Evolutionary conservation across 2,329 filamentous ascomycete species (phyloP).

Genomic region (Xylariaceae sp.): DNA sequence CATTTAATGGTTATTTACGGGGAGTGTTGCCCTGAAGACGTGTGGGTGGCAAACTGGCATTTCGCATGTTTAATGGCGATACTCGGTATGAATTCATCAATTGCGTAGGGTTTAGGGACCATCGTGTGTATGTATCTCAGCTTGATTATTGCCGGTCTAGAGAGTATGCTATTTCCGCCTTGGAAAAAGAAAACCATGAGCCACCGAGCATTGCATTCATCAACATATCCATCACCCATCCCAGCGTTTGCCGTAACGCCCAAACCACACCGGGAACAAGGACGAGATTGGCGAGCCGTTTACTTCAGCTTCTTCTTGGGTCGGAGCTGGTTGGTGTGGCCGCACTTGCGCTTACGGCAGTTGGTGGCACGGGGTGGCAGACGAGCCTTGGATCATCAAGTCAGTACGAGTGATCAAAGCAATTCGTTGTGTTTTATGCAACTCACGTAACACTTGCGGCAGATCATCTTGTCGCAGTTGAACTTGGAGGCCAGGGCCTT

Average conservation of each 20-base stretch:
- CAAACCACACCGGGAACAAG: conserved; percentile 41
- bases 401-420: neutral
- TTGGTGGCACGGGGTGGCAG: conserved; percentile 98
- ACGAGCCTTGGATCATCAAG: conserved; percentile 58
- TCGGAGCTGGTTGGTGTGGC: conserved; percentile 99
- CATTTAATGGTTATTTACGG: no score
- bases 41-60: no score
- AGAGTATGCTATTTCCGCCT: conserved; percentile 23
- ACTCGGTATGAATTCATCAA: neutral
- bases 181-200: conserved; percentile 5
- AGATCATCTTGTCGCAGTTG: conserved; percentile 99
- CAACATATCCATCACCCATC: conserved; percentile 17
- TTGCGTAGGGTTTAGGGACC: neutral
- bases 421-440: neutral
- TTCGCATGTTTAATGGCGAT: neutral
- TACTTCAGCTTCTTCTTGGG: conserved; percentile 99
- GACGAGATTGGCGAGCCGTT: conserved; percentile 49
- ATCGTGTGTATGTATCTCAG: conserved; percentile 26
- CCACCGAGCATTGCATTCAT: conserved; percentile 18
- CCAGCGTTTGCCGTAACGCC: conserved; percentile 35
- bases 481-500: conserved; percentile 99
- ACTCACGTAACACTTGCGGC: conserved; percentile 99
- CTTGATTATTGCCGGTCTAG: conserved; percentile 26
- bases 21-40: neutral
- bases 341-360: conserved; percentile 99